Conservation (phyloP, 306 rosid genomes). For the Canavalia ensiformis region DNA sequence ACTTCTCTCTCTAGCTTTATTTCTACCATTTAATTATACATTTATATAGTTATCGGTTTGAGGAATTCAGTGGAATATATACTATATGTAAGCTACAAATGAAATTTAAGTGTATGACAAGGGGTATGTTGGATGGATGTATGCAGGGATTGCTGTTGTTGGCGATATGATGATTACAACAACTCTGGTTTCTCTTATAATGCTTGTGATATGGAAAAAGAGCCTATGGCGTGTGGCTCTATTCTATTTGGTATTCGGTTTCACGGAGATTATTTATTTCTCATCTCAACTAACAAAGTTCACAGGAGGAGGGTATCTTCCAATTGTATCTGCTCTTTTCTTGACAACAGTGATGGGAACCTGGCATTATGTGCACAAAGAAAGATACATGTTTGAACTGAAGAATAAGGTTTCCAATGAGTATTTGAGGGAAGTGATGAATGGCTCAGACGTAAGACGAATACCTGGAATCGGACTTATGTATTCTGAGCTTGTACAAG, state of each 20-base stretch:
- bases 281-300: slow-evolving; percentile 76
- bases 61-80: too few species aligned
- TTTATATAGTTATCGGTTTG: too few species aligned
- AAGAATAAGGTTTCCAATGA: slow-evolving; percentile 72
- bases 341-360: slow-evolving; percentile 65
- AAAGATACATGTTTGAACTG: slow-evolving; percentile 73
- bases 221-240: slow-evolving; percentile 64
- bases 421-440: slow-evolving; percentile 56
- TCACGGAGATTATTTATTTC: slow-evolving; percentile 56
- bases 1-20: neutral
- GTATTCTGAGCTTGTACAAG: slow-evolving; percentile 84
- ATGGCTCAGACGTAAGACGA: slow-evolving; percentile 55
- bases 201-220: slow-evolving; percentile 82
- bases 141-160: slow-evolving; percentile 79
- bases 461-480: slow-evolving; percentile 79
- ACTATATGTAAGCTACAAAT: too few species aligned
- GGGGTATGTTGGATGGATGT: neutral
- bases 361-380: slow-evolving; percentile 85
- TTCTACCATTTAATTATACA: neutral
- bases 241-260: slow-evolving; percentile 60
- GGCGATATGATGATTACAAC: slow-evolving; percentile 79
- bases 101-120: neutral
- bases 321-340: slow-evolving; percentile 58
- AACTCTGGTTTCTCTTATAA: slow-evolving; percentile 63
- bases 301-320: slow-evolving; percentile 77